Conservation (phyloP, 106 monocot species). For the Acorus calamus region DNA sequence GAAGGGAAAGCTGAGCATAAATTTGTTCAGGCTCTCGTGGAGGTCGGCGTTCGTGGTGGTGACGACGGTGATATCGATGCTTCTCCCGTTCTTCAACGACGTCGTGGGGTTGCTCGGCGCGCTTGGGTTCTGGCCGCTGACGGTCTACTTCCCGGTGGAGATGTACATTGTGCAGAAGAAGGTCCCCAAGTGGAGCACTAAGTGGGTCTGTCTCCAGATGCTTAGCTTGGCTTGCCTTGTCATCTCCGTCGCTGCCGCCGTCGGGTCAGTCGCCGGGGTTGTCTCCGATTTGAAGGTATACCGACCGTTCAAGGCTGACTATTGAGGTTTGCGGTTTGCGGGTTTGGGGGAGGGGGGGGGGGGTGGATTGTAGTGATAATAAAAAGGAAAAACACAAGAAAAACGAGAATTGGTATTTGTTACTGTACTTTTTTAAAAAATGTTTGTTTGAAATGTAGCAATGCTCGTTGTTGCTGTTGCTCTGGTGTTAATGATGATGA, state of each 20-base stretch:
- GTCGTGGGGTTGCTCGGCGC: conserved; percentile 46
- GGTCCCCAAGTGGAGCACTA: conserved; percentile 27
- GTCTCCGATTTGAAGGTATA: conserved; percentile 24
- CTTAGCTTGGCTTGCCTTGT: conserved; percentile 33
- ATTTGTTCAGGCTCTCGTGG: conserved; percentile 37
- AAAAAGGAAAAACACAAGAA: no score
- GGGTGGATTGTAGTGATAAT: no score
- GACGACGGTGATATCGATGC: conserved; percentile 40
- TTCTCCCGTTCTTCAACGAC: conserved; percentile 54
- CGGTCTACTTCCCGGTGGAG: conserved; percentile 42
- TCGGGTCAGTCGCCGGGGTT: conserved; percentile 28
- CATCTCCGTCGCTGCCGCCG: conserved; percentile 26
- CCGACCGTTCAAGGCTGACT: conserved; percentile 20
- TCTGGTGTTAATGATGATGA: no score
- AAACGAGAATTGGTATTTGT: no score
- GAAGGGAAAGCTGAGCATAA: conserved; percentile 12
- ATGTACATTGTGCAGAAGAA: conserved; percentile 45
- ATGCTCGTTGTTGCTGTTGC: no score
- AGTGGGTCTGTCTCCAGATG: conserved; percentile 32
- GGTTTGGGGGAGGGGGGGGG: not conserved
- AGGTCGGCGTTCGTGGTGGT: conserved; percentile 27
- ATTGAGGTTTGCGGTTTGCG: not conserved
- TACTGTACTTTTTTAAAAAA: no score
- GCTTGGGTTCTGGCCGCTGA: conserved; percentile 46
- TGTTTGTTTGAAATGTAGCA: no score